phyloP scores from a whole-genome alignment of 2,329 filamentous ascomycete species.

The Phoma sp. region DNA sequence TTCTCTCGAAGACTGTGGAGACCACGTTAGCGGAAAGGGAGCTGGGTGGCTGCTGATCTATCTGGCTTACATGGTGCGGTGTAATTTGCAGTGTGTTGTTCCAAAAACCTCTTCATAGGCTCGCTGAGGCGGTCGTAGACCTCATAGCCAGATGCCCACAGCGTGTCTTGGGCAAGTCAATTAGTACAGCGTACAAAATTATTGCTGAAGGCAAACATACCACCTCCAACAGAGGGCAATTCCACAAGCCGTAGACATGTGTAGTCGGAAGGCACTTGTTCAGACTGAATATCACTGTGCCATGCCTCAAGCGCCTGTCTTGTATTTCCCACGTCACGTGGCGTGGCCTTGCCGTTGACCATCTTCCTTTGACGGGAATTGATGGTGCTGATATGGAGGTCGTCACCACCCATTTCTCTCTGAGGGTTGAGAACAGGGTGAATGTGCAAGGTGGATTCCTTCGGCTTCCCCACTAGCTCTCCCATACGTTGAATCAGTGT shows the following conservation, averaged over 20 bases:
- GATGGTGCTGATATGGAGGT: not conserved
- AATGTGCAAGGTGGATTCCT: slow-evolving; percentile 65
- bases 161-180: slow-evolving; percentile 56
- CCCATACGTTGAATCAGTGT: slow-evolving; percentile 67
- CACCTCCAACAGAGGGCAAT: slow-evolving; percentile 55
- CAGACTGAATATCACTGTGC: slow-evolving; percentile 69
- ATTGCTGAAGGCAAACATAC: slow-evolving; percentile 46
- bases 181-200: not conserved
- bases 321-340: not conserved
- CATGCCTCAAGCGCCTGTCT: slow-evolving; percentile 28
- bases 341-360: slow-evolving; percentile 41
- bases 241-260: slow-evolving; percentile 56
- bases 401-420: not conserved
- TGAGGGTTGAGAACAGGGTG: slow-evolving; percentile 57
- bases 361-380: slow-evolving; percentile 22
- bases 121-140: slow-evolving; percentile 69
- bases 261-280: slow-evolving; percentile 69
- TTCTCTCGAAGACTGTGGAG: too few species aligned
- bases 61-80: not conserved
- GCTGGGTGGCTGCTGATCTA: not conserved
- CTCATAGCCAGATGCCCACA: slow-evolving; percentile 74
- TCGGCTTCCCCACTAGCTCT: slow-evolving; percentile 65
- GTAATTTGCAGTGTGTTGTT: slow-evolving; percentile 49
- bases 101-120: slow-evolving; percentile 55
- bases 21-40: too few species aligned